Conservation (phyloP, 2,329 filamentous ascomycete genomes). For the Verruconis gallopava region DNA sequence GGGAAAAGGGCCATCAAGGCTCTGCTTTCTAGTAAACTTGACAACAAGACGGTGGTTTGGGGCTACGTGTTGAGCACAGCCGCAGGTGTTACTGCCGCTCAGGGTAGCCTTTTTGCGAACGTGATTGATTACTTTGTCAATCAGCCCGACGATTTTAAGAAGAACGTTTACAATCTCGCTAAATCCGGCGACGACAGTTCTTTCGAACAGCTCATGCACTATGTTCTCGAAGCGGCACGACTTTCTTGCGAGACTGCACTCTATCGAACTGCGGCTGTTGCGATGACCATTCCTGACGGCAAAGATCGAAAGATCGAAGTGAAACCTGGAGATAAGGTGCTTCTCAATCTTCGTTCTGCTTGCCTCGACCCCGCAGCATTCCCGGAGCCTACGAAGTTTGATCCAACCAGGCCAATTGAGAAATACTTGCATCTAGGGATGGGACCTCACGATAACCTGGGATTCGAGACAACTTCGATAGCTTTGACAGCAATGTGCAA, state of each 20-base stretch:
- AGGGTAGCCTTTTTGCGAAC: slow-evolving; percentile 60
- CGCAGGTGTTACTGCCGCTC: slow-evolving; percentile 54
- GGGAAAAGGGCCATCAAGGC: slow-evolving; percentile 53
- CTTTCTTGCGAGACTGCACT: slow-evolving; percentile 50
- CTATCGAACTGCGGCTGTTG: slow-evolving; percentile 41
- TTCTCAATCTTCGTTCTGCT: slow-evolving; percentile 45
- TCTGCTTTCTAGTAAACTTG: slow-evolving; percentile 50
- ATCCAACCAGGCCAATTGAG: slow-evolving; percentile 49
- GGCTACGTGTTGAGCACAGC: slow-evolving; percentile 56
- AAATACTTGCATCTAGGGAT: slow-evolving; percentile 52
- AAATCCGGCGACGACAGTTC: slow-evolving; percentile 39
- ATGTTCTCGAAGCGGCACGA: slow-evolving; percentile 59
- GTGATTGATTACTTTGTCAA: slow-evolving; percentile 60
- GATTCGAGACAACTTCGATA: slow-evolving; percentile 45
- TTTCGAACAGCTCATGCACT: slow-evolving; percentile 53
- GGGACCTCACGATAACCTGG: slow-evolving; percentile 51
- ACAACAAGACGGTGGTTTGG: slow-evolving; percentile 54
- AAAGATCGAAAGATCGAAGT: slow-evolving; percentile 31
- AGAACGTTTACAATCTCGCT: slow-evolving; percentile 47
- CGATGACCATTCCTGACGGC: slow-evolving; percentile 40
- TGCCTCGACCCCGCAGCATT: slow-evolving; percentile 41
- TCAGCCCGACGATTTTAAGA: neutral
- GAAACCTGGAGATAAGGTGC: slow-evolving; percentile 45
- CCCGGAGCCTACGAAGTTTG: slow-evolving; percentile 46
- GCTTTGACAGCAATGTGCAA: slow-evolving; percentile 57